Evolutionary conservation across 352 stramenopile species (phyloP), one percentile per base, ranked within the genome.

Genomic region (Globisporangium yorkense): DNA sequence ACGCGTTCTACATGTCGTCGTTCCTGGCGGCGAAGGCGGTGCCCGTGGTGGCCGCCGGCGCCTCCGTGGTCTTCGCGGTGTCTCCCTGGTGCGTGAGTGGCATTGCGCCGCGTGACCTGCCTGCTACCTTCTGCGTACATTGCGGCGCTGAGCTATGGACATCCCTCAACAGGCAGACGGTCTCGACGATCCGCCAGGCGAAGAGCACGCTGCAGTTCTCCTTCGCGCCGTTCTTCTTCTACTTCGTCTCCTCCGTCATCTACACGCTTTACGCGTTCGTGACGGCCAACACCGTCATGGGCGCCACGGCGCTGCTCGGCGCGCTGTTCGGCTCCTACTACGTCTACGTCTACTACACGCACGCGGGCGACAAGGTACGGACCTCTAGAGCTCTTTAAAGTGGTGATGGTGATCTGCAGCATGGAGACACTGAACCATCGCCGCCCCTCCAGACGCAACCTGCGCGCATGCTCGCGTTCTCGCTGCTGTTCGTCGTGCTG

Each of bases 221-320:
- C 48, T 91, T 91, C 59, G 79, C 76, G 37, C 84, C 81, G 6
- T 91, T 91, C 62, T 93, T 89, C 63, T 91, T 91, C 67, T 93
- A 87, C 69, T 85, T 91, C 37, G 68, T 93, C 56, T 75, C 88
- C 66, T 89, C 72, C n/a, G 54, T 88, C n/a, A 89, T 90, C 56
- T 89, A 89, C 66, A 82, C 80, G 49, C 66, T 93, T 51, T 91
- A 93, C 57, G 79, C 63, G 13, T 86, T 72, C 49, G 83, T 72
- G 49, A 90, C 76, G 21, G 55, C 65, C 24, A 91, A 93, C 44
- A 24, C 59, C 27, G 54, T 93, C 33, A 83, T 93, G 65, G 70
- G 68, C 37, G 62, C 64, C 47, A 90, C 79, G 13, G 78, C 81
- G 31, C 51, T 78, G 13, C 68, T 93, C 0, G 80, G 84, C 48